Percentiles rank a stretch among this genome's conserved stretches.
Evolutionary conservation across 306 rosid genomes (phyloP).

Genomic region (Pyrus betulifolia): DNA sequence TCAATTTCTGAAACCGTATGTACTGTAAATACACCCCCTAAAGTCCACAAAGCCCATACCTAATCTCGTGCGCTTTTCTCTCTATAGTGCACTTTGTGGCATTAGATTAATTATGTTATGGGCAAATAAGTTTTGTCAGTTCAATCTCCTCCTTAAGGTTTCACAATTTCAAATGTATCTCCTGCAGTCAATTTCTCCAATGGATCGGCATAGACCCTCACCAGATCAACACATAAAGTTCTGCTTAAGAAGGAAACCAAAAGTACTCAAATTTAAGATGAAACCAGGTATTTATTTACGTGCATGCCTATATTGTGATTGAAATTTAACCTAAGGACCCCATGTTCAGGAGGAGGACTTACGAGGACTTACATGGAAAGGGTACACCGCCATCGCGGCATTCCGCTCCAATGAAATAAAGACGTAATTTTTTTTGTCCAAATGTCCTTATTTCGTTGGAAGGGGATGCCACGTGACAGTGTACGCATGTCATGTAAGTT

Average conservation of each 20-base stretch:
- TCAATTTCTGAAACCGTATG: background rate
- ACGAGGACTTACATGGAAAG: too few species aligned
- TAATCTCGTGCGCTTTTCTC: background rate
- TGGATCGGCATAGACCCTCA: slow-evolving; percentile 84
- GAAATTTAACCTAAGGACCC: background rate
- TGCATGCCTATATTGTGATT: background rate
- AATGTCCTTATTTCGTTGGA: too few species aligned
- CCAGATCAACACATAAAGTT: slow-evolving; percentile 94
- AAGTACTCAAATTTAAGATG: slow-evolving; percentile 79
- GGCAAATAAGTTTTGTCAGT: background rate
- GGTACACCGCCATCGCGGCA: too few species aligned
- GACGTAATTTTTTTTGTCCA: too few species aligned
- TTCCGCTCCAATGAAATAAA: too few species aligned
- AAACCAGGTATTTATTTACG: slow-evolving; percentile 57
- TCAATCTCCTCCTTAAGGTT: background rate
- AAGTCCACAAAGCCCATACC: background rate
- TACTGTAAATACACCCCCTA: too few species aligned
- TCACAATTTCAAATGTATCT: slow-evolving; percentile 9
- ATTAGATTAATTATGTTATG: background rate
- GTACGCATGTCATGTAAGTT: too few species aligned
- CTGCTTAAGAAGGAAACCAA: slow-evolving; percentile 71
- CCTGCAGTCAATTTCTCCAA: slow-evolving; percentile 76
- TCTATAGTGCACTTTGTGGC: background rate
- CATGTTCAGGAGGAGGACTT: background rate
- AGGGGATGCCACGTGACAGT: too few species aligned